These are phyloP conservation scores for Pyrus bretschneideri DNA, from an alignment of 306 rosid species.

Conservation along the genomic window DNA sequence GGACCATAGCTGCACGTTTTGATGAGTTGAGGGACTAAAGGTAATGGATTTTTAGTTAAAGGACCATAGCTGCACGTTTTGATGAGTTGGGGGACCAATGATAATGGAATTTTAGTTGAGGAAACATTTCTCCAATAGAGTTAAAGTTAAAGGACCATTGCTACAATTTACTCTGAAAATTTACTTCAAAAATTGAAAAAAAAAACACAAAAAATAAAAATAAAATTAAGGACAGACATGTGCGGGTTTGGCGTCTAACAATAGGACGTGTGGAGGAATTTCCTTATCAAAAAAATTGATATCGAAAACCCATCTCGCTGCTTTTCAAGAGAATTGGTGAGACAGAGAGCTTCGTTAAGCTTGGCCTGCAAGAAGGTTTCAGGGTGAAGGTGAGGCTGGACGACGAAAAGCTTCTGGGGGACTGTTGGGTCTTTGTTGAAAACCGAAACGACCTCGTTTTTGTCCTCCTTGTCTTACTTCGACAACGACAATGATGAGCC, in stretches of 20 bases:
- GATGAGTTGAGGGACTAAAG: too few species aligned
- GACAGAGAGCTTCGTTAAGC: conserved; percentile 90
- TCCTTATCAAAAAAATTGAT: conserved; percentile 56
- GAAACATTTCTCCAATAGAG: too few species aligned
- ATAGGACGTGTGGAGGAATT: conserved; percentile 68
- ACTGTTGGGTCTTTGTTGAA: conserved; percentile 31
- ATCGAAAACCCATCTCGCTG: conserved; percentile 67
- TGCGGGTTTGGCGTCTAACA: conserved; percentile 52
- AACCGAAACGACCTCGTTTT: conserved; percentile 15
- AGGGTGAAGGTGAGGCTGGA: conserved; percentile 84
- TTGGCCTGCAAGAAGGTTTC: conserved; percentile 57
- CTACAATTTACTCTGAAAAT: neutral
- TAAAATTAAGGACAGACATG: conserved; percentile 34
- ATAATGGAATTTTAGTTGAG: too few species aligned
- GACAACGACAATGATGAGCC: conserved; percentile 14
- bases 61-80: too few species aligned
- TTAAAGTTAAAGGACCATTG: too few species aligned
- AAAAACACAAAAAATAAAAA: neutral
- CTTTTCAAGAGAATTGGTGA: conserved; percentile 79
- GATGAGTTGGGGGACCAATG: too few species aligned
- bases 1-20: too few species aligned
- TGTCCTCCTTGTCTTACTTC: conserved; percentile 30
- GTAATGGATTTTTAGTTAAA: too few species aligned
- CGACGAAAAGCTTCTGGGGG: conserved; percentile 69
- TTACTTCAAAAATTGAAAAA: neutral